A percentile compares a stretch with the other conserved stretches of the same genome.
phyloP scores from a whole-genome alignment of 768 basidiomycete genomes.

The Panellus pusillus region DNA sequence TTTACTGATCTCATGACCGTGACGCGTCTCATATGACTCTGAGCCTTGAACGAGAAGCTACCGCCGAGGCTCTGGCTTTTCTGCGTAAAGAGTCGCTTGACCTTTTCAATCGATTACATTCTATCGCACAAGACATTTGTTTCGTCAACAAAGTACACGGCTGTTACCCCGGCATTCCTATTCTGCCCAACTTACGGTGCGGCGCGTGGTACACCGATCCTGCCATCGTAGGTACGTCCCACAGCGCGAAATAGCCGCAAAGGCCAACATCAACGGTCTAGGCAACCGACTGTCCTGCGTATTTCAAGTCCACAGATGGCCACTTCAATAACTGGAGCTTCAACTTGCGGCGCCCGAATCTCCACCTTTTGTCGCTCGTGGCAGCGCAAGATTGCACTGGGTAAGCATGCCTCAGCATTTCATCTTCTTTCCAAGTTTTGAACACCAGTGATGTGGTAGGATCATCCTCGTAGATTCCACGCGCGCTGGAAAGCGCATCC shows the following conservation, averaged over 20 bases:
- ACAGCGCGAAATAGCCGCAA: conserved; percentile 1
- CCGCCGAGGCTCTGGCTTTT: conserved; percentile 39
- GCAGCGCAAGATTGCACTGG: conserved; percentile 45
- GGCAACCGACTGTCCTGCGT: conserved; percentile 51
- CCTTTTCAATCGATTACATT: conserved; percentile 85
- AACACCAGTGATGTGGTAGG: conserved; percentile 41
- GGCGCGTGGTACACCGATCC: conserved; percentile 94
- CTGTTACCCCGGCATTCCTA: conserved; percentile 48
- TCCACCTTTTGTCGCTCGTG: conserved; percentile 69
- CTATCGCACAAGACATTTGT: conserved; percentile 71
- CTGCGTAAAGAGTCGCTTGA: conserved; percentile 72
- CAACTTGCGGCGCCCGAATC: conserved; percentile 79
- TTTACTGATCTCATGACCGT: no score
- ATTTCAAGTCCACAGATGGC: conserved; percentile 93
- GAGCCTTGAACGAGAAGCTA: no score
- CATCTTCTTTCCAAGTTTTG: background rate
- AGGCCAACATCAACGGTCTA: conserved; percentile 11
- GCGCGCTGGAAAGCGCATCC: conserved; percentile 88
- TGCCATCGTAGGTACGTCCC: conserved; percentile 37
- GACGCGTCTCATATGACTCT: no score
- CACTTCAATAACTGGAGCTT: conserved; percentile 86
- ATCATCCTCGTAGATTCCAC: conserved; percentile 91
- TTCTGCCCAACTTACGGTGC: conserved; percentile 85
- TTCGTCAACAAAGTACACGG: conserved; percentile 64
- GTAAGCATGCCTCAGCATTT: conserved; percentile 40